Base-by-base conservation (phyloP, 805 yeast genomes). In the Schizosaccharomyces japonicus region DNA sequence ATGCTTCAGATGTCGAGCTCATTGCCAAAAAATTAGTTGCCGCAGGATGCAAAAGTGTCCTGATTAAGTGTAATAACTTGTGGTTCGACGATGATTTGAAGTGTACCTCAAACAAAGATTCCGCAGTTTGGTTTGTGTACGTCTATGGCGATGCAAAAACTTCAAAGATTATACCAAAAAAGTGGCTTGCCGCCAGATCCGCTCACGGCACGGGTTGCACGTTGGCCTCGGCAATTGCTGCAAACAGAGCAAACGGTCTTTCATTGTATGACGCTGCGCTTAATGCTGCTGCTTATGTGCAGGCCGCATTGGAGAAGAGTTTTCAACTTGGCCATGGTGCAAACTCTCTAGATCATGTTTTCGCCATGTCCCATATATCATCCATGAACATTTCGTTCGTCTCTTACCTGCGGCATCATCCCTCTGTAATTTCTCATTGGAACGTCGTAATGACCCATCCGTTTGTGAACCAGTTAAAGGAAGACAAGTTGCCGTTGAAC, bases 271-370 rank as follows among this genome's bases (percentile, higher is more conserved):
- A 6, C n/a, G 42, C 42, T n/a, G 26, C 23, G 1, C 17, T 19
- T 7, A 17, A 21, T 23, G 17, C 42, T n/a, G 42, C 23, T 19
- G 25, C 42, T 23, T 36, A 36, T 23, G 23, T 27, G 17, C 42
- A 21, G 27, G 27, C 13, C 4, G 42, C 42, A 15, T 21, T 36
- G 5, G 42, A 36, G 26, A 15, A 2, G 17, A 36, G 42, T 13
- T 36, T 36, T 17, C 42, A 36, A 19, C 42, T 36, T 13, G 42
- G 42, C 2, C 42, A 27, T 21, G 42, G 42, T 15, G 42, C 42
- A 17, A 36, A 36, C 10, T 36, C 42, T 23, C 23, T 36, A 8
- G 42, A 36, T 2, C 23, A 36, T 36, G 17, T 27, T 19, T 36
- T 27, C 13, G 10, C 25, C 42, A 19, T n/a, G 5, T 8, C 25